These are phyloP conservation scores for Colletotrichum sojae DNA, from an alignment of 2,329 filamentous ascomycete species.

Conservation along the genomic window DNA sequence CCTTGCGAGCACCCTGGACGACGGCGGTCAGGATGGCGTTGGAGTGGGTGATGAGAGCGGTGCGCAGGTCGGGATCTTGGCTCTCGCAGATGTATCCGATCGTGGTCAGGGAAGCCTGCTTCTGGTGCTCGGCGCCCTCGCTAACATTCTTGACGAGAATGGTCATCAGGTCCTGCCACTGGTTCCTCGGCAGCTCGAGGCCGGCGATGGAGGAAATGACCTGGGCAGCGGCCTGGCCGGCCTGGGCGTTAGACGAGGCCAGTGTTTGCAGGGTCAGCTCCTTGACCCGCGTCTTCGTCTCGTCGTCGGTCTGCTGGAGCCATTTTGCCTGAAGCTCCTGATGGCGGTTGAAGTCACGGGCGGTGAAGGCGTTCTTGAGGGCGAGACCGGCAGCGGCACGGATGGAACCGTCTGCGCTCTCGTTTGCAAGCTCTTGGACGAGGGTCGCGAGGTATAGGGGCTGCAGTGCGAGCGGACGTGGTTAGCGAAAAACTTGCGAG, in stretches of 20 bases:
- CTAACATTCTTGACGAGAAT: slow-evolving; percentile 93
- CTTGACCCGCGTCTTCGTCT: slow-evolving; percentile 91
- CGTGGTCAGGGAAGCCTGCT: slow-evolving; percentile 94
- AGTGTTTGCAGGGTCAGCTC: slow-evolving; percentile 91
- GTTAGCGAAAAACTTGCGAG: slow-evolving; percentile 45
- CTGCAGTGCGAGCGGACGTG: slow-evolving; percentile 61
- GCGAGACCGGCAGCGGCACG: slow-evolving; percentile 95
- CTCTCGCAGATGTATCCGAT: slow-evolving; percentile 99
- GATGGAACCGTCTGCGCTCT: slow-evolving; percentile 84
- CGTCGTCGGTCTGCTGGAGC: slow-evolving; percentile 84
- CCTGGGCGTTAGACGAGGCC: slow-evolving; percentile 82
- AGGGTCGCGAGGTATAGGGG: slow-evolving; percentile 93
- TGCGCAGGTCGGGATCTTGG: slow-evolving; percentile 87
- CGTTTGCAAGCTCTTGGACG: slow-evolving; percentile 94
- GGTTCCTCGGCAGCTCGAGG: slow-evolving; percentile 92
- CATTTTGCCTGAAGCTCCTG: slow-evolving; percentile 95
- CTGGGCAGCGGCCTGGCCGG: slow-evolving; percentile 91
- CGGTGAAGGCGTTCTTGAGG: slow-evolving; percentile 97
- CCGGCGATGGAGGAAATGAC: slow-evolving; percentile 95
- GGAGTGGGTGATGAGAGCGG: slow-evolving; percentile 86
- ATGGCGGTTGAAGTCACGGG: slow-evolving; percentile 89
- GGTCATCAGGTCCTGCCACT: slow-evolving; percentile 94
- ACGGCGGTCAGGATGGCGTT: slow-evolving; percentile 98
- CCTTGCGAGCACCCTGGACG: slow-evolving; percentile 96
- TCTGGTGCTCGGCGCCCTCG: slow-evolving; percentile 86